phyloP scores from a whole-genome alignment of 805 yeast species.

The Candida pini region DNA sequence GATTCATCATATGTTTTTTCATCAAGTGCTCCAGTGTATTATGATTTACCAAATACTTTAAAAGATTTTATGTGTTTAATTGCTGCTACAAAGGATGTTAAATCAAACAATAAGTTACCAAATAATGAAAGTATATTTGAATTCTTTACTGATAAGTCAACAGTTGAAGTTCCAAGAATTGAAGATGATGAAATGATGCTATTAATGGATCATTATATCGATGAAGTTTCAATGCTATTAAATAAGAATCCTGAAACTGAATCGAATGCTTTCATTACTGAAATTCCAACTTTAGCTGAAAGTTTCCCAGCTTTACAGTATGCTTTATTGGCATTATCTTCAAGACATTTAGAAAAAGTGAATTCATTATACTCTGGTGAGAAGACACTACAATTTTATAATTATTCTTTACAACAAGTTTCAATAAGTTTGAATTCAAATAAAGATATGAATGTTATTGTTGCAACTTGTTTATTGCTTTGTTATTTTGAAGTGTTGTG shows the following conservation, averaged over 20 bases:
- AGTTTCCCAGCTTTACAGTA: conserved; percentile 23
- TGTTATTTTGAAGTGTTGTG: conserved; percentile 40
- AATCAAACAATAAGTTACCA: conserved; percentile 11
- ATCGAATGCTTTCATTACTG: conserved; percentile 30
- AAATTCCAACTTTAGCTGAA: conserved; percentile 34
- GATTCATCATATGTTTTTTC: conserved; percentile 6
- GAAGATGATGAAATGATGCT: conserved; percentile 29
- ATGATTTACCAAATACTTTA: conserved; percentile 30
- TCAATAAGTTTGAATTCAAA: conserved; percentile 30
- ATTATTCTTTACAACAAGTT: conserved; percentile 24
- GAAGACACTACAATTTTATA: conserved; percentile 25
- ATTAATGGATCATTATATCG: conserved; percentile 30
- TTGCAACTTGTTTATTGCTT: conserved; percentile 35
- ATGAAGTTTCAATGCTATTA: conserved; percentile 31
- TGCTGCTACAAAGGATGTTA: conserved; percentile 24
- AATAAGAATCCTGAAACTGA: conserved; percentile 17
- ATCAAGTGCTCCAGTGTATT: conserved; percentile 13
- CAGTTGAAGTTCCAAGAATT: conserved; percentile 16
- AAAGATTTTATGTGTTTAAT: conserved; percentile 36
- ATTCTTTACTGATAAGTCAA: conserved; percentile 22
- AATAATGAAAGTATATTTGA: conserved; percentile 23
- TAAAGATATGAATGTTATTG: conserved; percentile 24
- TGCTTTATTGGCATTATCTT: conserved; percentile 25
- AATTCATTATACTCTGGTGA: conserved; percentile 17
- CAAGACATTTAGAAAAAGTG: conserved; percentile 23